Evolutionary conservation across 2,329 filamentous ascomycete species (phyloP).

Genomic region (Lachnellula willkommii): DNA sequence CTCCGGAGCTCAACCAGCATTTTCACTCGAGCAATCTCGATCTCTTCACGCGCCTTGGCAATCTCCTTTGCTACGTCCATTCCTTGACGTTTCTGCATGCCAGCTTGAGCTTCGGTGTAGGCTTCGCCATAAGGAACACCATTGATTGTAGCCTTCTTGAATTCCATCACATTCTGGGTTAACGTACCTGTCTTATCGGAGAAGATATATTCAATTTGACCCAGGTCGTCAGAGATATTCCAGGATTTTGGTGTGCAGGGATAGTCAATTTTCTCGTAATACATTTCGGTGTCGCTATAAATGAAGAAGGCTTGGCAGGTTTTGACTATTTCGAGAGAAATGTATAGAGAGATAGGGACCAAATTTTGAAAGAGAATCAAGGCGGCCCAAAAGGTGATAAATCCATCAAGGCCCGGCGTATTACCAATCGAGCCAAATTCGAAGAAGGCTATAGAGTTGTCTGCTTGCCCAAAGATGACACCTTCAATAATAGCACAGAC

Average conservation of each 20-base stretch:
- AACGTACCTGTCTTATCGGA: slow-evolving; percentile 89
- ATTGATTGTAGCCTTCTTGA: slow-evolving; percentile 97
- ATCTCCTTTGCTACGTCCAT: slow-evolving; percentile 79
- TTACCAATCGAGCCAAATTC: slow-evolving; percentile 80
- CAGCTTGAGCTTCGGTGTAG: slow-evolving; percentile 93
- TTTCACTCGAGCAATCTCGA: slow-evolving; percentile 67
- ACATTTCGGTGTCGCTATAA: slow-evolving; percentile 94
- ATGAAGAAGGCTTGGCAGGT: slow-evolving; percentile 95
- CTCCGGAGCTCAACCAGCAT: slow-evolving; percentile 70
- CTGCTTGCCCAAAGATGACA: slow-evolving; percentile 67
- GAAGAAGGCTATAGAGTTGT: slow-evolving; percentile 74
- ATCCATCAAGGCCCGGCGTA: slow-evolving; percentile 71
- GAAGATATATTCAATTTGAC: slow-evolving; percentile 98
- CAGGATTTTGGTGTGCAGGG: slow-evolving; percentile 96
- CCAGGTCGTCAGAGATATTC: slow-evolving; percentile 98
- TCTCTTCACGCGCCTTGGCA: slow-evolving; percentile 66
- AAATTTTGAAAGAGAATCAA: slow-evolving; percentile 97
- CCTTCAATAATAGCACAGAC: slow-evolving; percentile 81
- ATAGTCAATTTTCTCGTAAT: slow-evolving; percentile 89
- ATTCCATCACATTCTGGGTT: slow-evolving; percentile 95
- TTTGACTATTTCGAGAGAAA: slow-evolving; percentile 91
- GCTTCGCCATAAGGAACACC: slow-evolving; percentile 95
- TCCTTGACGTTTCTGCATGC: slow-evolving; percentile 89
- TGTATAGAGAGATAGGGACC: slow-evolving; percentile 96
- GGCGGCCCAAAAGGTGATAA: slow-evolving; percentile 95